Evolutionary conservation across 345 rosid species (phyloP), one percentile per base, ranked within the genome.

Genomic region (Cardamine chenopodiifolia): DNA sequence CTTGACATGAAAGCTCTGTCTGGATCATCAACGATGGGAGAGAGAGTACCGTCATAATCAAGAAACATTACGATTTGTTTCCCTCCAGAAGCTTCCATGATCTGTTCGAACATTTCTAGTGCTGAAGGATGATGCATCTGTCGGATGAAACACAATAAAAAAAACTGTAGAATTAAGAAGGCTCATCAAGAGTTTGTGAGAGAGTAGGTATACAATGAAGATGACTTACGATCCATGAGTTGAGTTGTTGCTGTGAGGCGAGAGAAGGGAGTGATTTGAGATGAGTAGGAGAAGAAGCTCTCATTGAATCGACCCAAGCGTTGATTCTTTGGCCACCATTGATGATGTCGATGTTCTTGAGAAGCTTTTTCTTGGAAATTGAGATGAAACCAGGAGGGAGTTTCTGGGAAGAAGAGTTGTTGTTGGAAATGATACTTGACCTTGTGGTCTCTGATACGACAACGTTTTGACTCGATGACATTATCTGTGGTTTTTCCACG

Each of bases 31-130:
- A 94, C 98, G 37, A 94, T 94, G 15, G 98, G 98, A 1, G 98
- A 94, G 53, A 94, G 96, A 13, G 98, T 94, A 47, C 98, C 98
- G 45, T 94, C 98, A 19, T 94, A 94, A 47, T 94, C 98, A 37
- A 94, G 81, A 71, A 94, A 94, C 97, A 94, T 87, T 8, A 90
- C 96, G 12, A 94, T 90, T 59, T 94, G 87, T 72, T 94, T 94
- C 66, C 97, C 98, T 65, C 54, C 72, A 0, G 98, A 88, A 50
- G 85, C 87, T 55, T 83, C 83, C 15, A 77, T 82, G 53, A 94
- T 94, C 54, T 83, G 78, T 67, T 85, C 86, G 37, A 94, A 91
- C 90, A 79, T 86, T 12, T 78, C 88, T 62, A 94, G 35, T 31
- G 98, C 98, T 25, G 98, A 94, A 8, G 98, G 98, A 70, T 91